These are phyloP conservation scores for Termitomyces sp. DNA, from an alignment of 768 basidiomycete genomes.

Conservation along the genomic window DNA sequence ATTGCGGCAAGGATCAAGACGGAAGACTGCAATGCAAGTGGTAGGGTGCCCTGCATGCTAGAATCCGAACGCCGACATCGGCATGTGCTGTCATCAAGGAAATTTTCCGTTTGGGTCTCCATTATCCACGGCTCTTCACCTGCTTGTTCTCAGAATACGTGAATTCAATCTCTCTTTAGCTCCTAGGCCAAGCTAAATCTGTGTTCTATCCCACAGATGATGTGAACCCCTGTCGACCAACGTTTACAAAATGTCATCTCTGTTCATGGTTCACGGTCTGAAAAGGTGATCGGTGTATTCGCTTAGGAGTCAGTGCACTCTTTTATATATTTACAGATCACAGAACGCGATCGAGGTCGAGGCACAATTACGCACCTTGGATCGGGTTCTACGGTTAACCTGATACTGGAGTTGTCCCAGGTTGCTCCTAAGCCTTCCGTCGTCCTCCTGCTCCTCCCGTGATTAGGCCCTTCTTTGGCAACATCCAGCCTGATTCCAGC, in stretches of 20 bases:
- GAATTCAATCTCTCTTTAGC: too few species aligned
- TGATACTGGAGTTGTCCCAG: background rate
- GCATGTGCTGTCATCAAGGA: too few species aligned
- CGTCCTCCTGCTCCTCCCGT: background rate
- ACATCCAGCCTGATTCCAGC: background rate
- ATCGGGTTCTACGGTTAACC: background rate
- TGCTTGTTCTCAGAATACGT: too few species aligned
- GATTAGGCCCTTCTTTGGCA: background rate
- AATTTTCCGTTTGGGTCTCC: too few species aligned
- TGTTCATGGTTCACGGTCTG: background rate
- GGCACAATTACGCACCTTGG: background rate
- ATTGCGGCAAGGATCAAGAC: too few species aligned
- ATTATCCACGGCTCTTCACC: too few species aligned
- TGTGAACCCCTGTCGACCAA: background rate
- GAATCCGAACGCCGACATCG: too few species aligned
- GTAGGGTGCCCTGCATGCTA: too few species aligned
- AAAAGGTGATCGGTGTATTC: background rate
- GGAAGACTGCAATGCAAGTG: too few species aligned
- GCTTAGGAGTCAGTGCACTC: background rate
- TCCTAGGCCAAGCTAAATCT: too few species aligned
- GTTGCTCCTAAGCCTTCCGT: background rate
- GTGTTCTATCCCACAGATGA: background rate
- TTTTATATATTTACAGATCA: too few species aligned
- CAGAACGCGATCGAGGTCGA: background rate
- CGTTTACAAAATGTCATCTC: background rate